Conservation (phyloP, 805 yeast species). For the Kodamaea lidongshanica region DNA sequence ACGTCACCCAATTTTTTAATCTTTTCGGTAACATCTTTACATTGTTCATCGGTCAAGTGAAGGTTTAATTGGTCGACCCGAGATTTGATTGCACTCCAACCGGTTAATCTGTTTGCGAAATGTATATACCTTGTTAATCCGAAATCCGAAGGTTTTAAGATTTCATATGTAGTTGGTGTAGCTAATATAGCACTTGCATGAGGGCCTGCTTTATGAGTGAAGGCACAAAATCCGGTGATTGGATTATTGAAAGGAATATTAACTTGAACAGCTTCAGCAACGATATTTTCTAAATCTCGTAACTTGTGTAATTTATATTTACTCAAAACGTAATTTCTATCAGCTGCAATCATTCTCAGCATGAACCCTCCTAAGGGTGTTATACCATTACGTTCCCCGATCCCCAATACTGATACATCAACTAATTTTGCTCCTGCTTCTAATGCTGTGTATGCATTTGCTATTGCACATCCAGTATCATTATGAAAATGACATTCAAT, state of each 20-base stretch:
- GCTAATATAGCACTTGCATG: slow-evolving; percentile 60
- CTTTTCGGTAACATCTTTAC: slow-evolving; percentile 49
- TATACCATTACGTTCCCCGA: slow-evolving; percentile 60
- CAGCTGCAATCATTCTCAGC: slow-evolving; percentile 61
- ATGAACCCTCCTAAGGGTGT: slow-evolving; percentile 57
- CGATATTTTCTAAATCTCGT: slow-evolving; percentile 53
- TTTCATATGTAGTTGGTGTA: slow-evolving; percentile 59
- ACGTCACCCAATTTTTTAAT: slow-evolving; percentile 55
- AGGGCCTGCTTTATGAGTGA: slow-evolving; percentile 60
- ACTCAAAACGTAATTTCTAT: slow-evolving; percentile 51
- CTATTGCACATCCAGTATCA: slow-evolving; percentile 60
- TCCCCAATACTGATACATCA: slow-evolving; percentile 54
- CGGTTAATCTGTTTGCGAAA: slow-evolving; percentile 55
- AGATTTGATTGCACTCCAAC: slow-evolving; percentile 59
- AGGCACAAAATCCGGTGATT: slow-evolving; percentile 59
- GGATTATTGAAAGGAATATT: slow-evolving; percentile 59
- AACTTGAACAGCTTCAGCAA: slow-evolving; percentile 54
- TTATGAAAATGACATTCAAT: slow-evolving; percentile 59
- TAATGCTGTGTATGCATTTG: slow-evolving; percentile 57
- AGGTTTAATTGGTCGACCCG: slow-evolving; percentile 56
- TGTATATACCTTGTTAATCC: slow-evolving; percentile 58
- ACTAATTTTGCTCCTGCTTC: slow-evolving; percentile 58
- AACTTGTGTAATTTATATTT: slow-evolving; percentile 51
- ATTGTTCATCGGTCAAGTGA: slow-evolving; percentile 50
- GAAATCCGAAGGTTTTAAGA: slow-evolving; percentile 51